Evolutionary conservation across 345 rosid genomes (phyloP), one percentile per base, ranked within the genome.

Genomic region (Clausena lansium): DNA sequence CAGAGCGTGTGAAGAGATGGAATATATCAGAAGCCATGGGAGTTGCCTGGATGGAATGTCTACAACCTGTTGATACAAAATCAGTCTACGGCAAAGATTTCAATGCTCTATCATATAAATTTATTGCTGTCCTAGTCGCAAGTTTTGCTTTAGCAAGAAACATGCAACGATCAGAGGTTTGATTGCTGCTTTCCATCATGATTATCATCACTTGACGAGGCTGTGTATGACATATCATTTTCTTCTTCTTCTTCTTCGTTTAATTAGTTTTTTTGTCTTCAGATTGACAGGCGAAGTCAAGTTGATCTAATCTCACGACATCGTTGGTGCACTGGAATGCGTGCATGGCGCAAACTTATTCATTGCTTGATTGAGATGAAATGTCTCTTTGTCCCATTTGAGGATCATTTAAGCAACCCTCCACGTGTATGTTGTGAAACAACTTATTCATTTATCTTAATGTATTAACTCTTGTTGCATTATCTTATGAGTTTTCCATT

Each of bases 91-190:
- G 98, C 75, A 94, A 94, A 82, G 99, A 97, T 87, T 94, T 97
- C 79, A 97, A 94, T 83, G 97, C 98, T 75, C 75, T 93, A 68
- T 94, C 98, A 80, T 97, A 97, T 80, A 97, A 97, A 84, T 94
- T 86, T 81, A 86, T 97, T 70, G 99, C 98, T 59, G 92, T 93
- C 76, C 95, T 97, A 79, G 98, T 97, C 83, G 97, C 98, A 82
- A 97, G 98, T 85, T 97, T 97, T 90, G 99, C 99, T 80, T 89
- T 93, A 74, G 98, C 99, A 74, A 89, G 99, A 84, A 97, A 94
- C 80, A 89, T 97, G 89, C 98, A 94, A 86, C 91, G 99, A 81
- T 90, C 90, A 71, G 99, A 94, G 99, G 99, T 96, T 81, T 75
- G 88, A 65, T 64, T 81, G 75, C 47, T 70, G 67, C 78, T 73